A percentile compares a stretch with the other conserved stretches of the same genome.
These are phyloP conservation scores for Trichoderma afroharzianum DNA, from an alignment of 2,329 filamentous ascomycete species.

Conservation along the genomic window DNA sequence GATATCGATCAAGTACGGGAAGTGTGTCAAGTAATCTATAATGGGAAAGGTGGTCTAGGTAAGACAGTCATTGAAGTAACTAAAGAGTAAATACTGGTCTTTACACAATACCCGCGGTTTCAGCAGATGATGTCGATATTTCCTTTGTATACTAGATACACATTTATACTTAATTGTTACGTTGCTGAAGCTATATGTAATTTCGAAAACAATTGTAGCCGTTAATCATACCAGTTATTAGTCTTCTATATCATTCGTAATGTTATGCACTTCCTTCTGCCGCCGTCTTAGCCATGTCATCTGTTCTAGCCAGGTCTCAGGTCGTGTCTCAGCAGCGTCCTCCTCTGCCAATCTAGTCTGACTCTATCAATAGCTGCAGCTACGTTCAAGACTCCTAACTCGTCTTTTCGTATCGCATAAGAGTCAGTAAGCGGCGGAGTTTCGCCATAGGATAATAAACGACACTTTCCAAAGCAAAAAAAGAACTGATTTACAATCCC, in stretches of 20 bases:
- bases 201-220: not conserved
- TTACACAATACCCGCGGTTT: not conserved
- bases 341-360: not conserved
- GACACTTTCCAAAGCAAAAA: not conserved
- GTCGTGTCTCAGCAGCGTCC: not conserved
- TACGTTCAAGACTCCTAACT: fast-evolving
- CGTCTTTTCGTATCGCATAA: not conserved
- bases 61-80: not conserved
- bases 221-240: not conserved
- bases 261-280: not conserved
- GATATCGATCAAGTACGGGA: not conserved
- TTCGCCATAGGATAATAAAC: not conserved
- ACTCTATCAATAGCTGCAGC: not conserved
- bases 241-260: not conserved
- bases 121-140: not conserved
- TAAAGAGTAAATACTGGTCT: not conserved
- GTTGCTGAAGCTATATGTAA: not conserved
- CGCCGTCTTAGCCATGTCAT: not conserved
- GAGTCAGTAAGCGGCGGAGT: not conserved
- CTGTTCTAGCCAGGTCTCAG: not conserved
- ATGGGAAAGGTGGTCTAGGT: not conserved
- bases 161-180: not conserved
- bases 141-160: not conserved
- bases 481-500: not conserved
- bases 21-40: not conserved